Evolutionary conservation across 2,329 filamentous ascomycete genomes (phyloP).

Genomic region (Fusarium chlamydosporum): DNA sequence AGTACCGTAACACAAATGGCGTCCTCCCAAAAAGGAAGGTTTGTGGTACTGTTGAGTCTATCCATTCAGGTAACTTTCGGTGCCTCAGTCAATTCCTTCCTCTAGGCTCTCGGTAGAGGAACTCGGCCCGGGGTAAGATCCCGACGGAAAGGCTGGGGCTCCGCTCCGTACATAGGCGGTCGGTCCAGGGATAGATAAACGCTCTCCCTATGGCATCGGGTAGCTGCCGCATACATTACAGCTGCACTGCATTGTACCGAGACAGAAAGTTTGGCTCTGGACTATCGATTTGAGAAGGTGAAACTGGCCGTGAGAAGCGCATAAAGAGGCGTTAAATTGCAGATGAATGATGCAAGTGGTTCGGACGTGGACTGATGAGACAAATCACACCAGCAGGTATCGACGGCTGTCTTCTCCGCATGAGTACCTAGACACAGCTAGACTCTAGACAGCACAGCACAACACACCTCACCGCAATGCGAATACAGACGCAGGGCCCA

Average conservation of each 20-base stretch:
- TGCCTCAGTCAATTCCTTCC: not conserved
- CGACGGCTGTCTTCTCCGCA: constrained; percentile 30
- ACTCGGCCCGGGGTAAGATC: constrained; percentile 34
- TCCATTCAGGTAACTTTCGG: constrained; percentile 2
- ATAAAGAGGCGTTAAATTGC: constrained; percentile 8
- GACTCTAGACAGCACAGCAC: constrained; percentile 35
- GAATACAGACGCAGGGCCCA: constrained; percentile 31
- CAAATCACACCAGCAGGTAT: constrained; percentile 13
- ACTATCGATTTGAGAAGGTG: constrained; percentile 5
- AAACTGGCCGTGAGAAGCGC: constrained; percentile 8
- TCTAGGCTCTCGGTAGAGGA: constrained; percentile 19
- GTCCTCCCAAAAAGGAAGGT: constrained; percentile 19
- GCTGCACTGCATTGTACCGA: constrained; percentile 6
- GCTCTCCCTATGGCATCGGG: not conserved
- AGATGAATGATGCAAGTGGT: constrained; percentile 7
- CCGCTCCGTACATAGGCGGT: constrained; percentile 12
- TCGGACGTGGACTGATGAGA: constrained; percentile 41
- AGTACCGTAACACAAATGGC: constrained; percentile 14
- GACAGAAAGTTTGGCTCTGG: not conserved
- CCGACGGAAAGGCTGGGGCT: constrained; percentile 31
- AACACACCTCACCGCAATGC: constrained; percentile 37
- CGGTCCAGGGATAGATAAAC: constrained; percentile 6
- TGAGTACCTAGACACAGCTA: not conserved
- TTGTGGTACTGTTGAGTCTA: constrained; percentile 15
- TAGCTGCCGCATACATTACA: constrained; percentile 8